These are phyloP conservation scores for Penicillium verrucosum DNA, from an alignment of 2,329 filamentous ascomycete species.

Conservation along the genomic window DNA sequence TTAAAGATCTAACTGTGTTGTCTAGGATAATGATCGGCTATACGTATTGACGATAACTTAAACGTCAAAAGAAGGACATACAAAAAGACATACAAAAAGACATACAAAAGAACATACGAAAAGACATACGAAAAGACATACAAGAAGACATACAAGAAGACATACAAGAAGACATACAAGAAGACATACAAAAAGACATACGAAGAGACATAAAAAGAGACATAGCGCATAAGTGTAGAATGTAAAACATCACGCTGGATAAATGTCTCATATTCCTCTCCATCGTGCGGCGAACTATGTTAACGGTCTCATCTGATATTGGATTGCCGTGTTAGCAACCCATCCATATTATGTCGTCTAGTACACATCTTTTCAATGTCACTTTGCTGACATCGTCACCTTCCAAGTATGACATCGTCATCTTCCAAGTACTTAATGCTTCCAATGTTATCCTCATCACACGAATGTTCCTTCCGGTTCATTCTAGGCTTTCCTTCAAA, in stretches of 20 bases:
- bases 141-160: not conserved
- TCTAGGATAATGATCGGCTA: too few species aligned
- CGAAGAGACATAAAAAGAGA: not conserved
- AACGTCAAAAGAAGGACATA: not conserved
- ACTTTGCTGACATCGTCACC: not conserved
- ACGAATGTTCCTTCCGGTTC: not conserved
- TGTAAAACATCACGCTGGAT: too few species aligned
- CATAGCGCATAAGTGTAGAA: not conserved
- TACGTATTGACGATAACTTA: too few species aligned
- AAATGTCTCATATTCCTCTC: not conserved
- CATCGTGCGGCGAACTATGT: not conserved
- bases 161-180: not conserved
- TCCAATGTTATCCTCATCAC: not conserved
- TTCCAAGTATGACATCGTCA: not conserved
- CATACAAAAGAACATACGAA: not conserved
- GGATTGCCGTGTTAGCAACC: too few species aligned
- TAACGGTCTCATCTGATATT: too few species aligned
- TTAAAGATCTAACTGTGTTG: too few species aligned
- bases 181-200: not conserved
- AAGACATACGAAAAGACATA: not conserved
- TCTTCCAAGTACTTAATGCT: not conserved
- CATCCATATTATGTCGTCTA: not conserved
- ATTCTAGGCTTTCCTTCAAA: not conserved
- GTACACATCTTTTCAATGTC: not conserved
- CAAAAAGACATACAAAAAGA: not conserved